These are phyloP conservation scores for Pouteria campechiana DNA, from an alignment of 179 eudicot genomes.

Conservation along the genomic window DNA sequence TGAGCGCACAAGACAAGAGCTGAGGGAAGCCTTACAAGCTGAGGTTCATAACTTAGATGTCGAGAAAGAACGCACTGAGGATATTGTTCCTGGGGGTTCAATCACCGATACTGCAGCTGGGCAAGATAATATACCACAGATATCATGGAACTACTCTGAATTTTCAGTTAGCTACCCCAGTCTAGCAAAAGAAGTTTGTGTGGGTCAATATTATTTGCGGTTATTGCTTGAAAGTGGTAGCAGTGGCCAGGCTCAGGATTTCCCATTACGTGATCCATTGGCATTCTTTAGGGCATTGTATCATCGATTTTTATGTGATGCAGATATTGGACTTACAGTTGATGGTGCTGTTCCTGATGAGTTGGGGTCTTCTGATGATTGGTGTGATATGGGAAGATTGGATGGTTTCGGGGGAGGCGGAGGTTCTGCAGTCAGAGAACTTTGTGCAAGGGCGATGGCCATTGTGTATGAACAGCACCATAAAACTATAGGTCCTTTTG, in stretches of 20 bases:
- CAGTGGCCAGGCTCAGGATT: conserved; percentile 78
- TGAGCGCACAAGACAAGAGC: conserved; percentile 95
- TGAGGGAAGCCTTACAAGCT: conserved; percentile 83
- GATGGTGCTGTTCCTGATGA: conserved; percentile 99
- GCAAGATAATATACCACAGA: conserved; percentile 65
- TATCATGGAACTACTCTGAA: conserved; percentile 97
- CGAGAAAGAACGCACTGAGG: conserved; percentile 93
- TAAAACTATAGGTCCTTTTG: conserved; percentile 76
- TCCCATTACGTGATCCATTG: conserved; percentile 93
- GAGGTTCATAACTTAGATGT: conserved; percentile 96
- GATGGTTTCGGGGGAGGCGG: conserved; percentile 99
- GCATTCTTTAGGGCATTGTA: conserved; percentile 97
- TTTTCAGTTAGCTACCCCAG: conserved; percentile 84
- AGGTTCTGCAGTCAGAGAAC: conserved; percentile 88
- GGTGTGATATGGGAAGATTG: conserved; percentile 99
- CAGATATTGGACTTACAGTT: conserved; percentile 91
- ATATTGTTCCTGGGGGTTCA: conserved; percentile 73
- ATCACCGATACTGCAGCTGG: conserved; percentile 30
- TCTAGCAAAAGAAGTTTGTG: conserved; percentile 98
- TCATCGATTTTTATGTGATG: conserved; percentile 96
- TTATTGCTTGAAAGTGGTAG: conserved; percentile 92
- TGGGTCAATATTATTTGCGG: conserved; percentile 95
- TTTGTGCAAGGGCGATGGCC: conserved; percentile 99
- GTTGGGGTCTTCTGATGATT: conserved; percentile 97
- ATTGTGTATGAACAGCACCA: conserved; percentile 95